A percentile compares a stretch with the other conserved stretches of the same genome.
Conservation (phyloP, 2,329 filamentous ascomycete genomes). For the Taxawa tesnikishii region DNA sequence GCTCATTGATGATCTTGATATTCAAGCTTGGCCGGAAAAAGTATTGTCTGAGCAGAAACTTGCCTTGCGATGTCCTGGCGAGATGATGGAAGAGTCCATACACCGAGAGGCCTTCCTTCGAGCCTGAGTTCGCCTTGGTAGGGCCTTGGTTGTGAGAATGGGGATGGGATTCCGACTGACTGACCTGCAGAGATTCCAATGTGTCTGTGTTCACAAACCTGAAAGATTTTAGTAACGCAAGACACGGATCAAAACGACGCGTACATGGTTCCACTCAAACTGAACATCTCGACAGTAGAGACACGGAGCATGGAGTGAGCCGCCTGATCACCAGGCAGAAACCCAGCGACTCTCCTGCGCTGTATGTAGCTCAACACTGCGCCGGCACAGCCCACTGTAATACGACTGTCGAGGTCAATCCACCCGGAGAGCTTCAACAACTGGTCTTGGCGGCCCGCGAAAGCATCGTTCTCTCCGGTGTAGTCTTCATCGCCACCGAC, state of each 20-base stretch:
- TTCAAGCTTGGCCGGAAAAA: slow-evolving; percentile 71
- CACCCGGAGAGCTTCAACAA: slow-evolving; percentile 56
- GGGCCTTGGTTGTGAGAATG: slow-evolving; percentile 67
- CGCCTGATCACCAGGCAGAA: slow-evolving; percentile 47
- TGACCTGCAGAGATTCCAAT: slow-evolving; percentile 69
- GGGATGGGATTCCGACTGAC: slow-evolving; percentile 71
- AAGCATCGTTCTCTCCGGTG: slow-evolving; percentile 26
- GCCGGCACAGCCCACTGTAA: slow-evolving; percentile 76
- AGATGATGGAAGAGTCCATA: slow-evolving; percentile 71
- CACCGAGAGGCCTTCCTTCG: slow-evolving; percentile 72
- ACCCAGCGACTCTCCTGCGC: slow-evolving; percentile 51
- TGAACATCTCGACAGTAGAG: slow-evolving; percentile 60
- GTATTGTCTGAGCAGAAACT: slow-evolving; percentile 57
- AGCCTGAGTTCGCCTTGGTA: slow-evolving; percentile 45
- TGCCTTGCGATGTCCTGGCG: slow-evolving; percentile 69
- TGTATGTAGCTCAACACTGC: slow-evolving; percentile 71
- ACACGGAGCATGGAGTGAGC: slow-evolving; percentile 47
- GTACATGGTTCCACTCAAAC: slow-evolving; percentile 49
- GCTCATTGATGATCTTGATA: slow-evolving; percentile 52
- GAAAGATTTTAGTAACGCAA: slow-evolving; percentile 15
- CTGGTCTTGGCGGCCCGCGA: slow-evolving; percentile 47
- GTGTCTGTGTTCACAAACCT: slow-evolving; percentile 79
- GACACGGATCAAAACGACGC: slow-evolving; percentile 6
- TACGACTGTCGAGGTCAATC: slow-evolving; percentile 60
- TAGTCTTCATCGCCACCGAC: slow-evolving; percentile 12